Evolutionary conservation across 106 monocot genomes (phyloP).

Genomic region (Triglochin maritima): DNA sequence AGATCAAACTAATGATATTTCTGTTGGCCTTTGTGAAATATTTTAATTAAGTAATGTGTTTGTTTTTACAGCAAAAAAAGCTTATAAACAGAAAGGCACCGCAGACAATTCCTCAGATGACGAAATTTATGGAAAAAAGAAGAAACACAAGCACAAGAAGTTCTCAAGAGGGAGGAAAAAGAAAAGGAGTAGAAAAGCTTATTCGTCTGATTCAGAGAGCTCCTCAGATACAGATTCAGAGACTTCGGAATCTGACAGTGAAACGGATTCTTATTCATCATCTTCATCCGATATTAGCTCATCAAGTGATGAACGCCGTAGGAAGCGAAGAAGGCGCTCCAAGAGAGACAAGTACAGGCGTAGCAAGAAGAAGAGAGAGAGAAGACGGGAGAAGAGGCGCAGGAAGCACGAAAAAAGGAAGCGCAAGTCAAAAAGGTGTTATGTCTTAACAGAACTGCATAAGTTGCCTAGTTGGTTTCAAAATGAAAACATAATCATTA

Average conservation of each 20-base stretch:
- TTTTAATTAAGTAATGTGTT: neutral
- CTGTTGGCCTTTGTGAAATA: too few relatives aligned
- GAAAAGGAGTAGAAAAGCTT: slow-evolving; percentile 62
- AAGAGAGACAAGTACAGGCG: slow-evolving; percentile 66
- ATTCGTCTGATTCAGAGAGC: slow-evolving; percentile 29
- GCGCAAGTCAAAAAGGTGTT: slow-evolving; percentile 62
- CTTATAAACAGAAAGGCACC: slow-evolving; percentile 31
- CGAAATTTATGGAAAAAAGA: slow-evolving; percentile 25
- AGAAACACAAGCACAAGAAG: slow-evolving; percentile 46
- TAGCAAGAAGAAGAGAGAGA: slow-evolving; percentile 64
- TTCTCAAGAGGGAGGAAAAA: slow-evolving; percentile 51
- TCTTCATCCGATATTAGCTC: slow-evolving; percentile 68
- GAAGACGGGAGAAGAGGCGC: slow-evolving; percentile 52
- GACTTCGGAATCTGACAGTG: slow-evolving; percentile 46
- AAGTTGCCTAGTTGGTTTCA: too few relatives aligned
- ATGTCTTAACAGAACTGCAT: neutral
- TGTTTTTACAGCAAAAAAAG: slow-evolving; percentile 58
- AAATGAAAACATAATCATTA: too few relatives aligned
- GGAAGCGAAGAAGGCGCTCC: slow-evolving; percentile 40
- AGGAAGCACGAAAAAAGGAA: slow-evolving; percentile 49
- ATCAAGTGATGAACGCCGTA: slow-evolving; percentile 71
- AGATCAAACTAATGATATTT: too few relatives aligned
- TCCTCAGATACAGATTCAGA: slow-evolving; percentile 55
- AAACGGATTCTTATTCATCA: slow-evolving; percentile 42
- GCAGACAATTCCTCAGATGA: slow-evolving; percentile 33